Percentiles rank a stretch among this genome's conserved stretches.
Conservation (phyloP, 23 red algal genomes). For the Gracilariopsis chorda region DNA sequence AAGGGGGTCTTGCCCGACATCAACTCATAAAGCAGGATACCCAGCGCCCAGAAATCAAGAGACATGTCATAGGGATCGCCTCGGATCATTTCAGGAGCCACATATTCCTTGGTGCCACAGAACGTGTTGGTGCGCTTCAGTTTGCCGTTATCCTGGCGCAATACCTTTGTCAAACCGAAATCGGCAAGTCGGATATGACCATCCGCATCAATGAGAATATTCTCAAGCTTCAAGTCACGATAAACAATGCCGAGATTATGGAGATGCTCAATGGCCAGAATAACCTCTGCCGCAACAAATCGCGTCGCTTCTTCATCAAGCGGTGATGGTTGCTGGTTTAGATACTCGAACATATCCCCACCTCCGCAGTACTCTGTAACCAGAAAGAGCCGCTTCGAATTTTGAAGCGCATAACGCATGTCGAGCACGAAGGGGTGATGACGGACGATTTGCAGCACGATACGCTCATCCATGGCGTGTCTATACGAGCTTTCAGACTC, state of each 20-base stretch:
- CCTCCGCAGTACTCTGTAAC: conserved; percentile 90
- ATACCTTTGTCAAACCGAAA: conserved; percentile 77
- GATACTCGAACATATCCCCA: conserved; percentile 85
- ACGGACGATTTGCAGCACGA: conserved; percentile 70
- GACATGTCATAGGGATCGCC: conserved; percentile 73
- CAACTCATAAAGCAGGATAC: conserved; percentile 84
- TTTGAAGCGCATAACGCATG: conserved; percentile 92
- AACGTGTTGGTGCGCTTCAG: conserved; percentile 71
- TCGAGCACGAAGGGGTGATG: conserved; percentile 87
- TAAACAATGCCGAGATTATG: conserved; percentile 89
- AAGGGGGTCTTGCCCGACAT: conserved; percentile 78
- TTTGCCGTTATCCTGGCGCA: conserved; percentile 3
- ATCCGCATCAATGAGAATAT: conserved; percentile 71
- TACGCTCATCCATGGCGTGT: conserved; percentile 88
- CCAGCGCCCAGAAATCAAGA: conserved; percentile 83
- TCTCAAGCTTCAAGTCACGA: conserved; percentile 87
- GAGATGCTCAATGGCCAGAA: conserved; percentile 92
- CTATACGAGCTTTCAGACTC: conserved; percentile 58
- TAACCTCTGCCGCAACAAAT: conserved; percentile 67
- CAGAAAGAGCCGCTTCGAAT: conserved; percentile 72
- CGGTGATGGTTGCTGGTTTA: conserved; percentile 19
- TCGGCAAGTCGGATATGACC: conserved; percentile 81
- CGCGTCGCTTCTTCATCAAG: conserved; percentile 64
- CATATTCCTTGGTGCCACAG: conserved; percentile 85
- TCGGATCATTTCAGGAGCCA: conserved; percentile 85